A percentile compares a stretch with the other conserved stretches of the same genome.
Conservation (phyloP, 2,329 filamentous ascomycete species). For the Fusarium guadeloupense region DNA sequence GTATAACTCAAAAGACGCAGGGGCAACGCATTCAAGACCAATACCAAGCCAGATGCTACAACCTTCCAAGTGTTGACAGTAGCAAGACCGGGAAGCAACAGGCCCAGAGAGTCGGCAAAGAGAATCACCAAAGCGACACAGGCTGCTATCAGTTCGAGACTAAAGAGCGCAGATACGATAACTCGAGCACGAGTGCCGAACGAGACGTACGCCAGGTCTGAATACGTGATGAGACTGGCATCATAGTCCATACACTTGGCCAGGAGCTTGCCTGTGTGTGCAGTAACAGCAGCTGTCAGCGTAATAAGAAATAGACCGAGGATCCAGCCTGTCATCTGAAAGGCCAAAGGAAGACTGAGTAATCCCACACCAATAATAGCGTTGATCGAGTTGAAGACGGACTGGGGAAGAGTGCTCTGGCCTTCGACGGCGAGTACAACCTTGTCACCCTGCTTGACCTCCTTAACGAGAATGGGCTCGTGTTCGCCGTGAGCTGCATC, state of each 20-base stretch:
- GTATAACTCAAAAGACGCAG: constrained; percentile 87
- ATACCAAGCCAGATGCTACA: constrained; percentile 78
- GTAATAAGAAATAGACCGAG: constrained; percentile 79
- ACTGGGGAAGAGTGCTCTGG: constrained; percentile 94
- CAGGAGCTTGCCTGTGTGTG: constrained; percentile 85
- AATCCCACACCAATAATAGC: constrained; percentile 91
- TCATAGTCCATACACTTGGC: constrained; percentile 91
- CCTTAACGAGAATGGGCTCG: constrained; percentile 85
- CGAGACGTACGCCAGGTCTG: constrained; percentile 89
- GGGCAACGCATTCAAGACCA: constrained; percentile 86
- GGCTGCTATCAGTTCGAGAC: constrained; percentile 84
- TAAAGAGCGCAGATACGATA: constrained; percentile 86
- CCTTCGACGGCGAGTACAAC: constrained; percentile 86
- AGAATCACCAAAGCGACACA: constrained; percentile 90
- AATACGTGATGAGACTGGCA: constrained; percentile 88
- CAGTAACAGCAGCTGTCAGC: constrained; percentile 78
- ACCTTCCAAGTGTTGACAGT: constrained; percentile 83
- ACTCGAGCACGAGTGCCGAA: constrained; percentile 86
- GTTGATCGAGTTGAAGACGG: constrained; percentile 95
- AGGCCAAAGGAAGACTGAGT: constrained; percentile 85
- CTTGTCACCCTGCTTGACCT: constrained; percentile 87
- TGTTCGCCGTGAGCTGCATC: constrained; percentile 63
- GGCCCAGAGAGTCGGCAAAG: constrained; percentile 89
- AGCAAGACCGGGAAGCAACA: constrained; percentile 75
- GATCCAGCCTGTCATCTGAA: constrained; percentile 90